Percentiles rank a stretch among this genome's conserved stretches.
Conservation (phyloP, 2,329 filamentous ascomycete species). For the Penicillium sp. region DNA sequence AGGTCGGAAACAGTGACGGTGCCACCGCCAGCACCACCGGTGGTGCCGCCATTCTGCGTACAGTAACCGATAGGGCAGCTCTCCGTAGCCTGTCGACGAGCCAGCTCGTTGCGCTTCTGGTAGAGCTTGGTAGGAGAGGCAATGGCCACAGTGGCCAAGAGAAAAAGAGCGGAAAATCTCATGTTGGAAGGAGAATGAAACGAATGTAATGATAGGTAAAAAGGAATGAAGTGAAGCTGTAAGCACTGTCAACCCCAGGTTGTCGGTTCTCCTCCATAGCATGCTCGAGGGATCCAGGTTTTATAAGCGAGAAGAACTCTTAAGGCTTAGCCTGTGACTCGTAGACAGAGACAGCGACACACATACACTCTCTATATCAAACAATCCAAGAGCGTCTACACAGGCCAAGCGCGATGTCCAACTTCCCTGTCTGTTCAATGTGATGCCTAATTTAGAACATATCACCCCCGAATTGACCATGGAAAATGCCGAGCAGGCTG, state of each 20-base stretch:
- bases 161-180: constrained; percentile 1
- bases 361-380: not conserved
- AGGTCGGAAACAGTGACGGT: constrained; percentile 61
- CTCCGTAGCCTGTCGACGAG: constrained; percentile 11
- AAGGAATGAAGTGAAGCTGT: not conserved
- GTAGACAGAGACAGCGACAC: not conserved
- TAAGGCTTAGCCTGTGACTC: not conserved
- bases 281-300: not conserved
- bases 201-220: not conserved
- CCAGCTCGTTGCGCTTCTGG: not conserved
- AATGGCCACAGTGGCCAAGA: constrained; percentile 5
- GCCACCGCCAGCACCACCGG: constrained; percentile 58
- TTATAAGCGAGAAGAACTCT: not conserved
- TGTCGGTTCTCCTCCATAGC: not conserved
- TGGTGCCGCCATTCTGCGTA: constrained; percentile 57
- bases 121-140: not conserved
- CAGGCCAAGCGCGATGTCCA: not conserved
- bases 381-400: not conserved
- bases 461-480: not conserved
- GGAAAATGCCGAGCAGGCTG: not conserved
- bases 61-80: constrained; percentile 48
- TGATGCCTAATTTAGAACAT: not conserved
- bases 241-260: not conserved
- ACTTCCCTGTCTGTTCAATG: not conserved
- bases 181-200: not conserved